Evolutionary conservation across 1,284 basidiomycete species (phyloP), one percentile per base, ranked within the genome.

Genomic region (Heterobasidion irregulare): DNA sequence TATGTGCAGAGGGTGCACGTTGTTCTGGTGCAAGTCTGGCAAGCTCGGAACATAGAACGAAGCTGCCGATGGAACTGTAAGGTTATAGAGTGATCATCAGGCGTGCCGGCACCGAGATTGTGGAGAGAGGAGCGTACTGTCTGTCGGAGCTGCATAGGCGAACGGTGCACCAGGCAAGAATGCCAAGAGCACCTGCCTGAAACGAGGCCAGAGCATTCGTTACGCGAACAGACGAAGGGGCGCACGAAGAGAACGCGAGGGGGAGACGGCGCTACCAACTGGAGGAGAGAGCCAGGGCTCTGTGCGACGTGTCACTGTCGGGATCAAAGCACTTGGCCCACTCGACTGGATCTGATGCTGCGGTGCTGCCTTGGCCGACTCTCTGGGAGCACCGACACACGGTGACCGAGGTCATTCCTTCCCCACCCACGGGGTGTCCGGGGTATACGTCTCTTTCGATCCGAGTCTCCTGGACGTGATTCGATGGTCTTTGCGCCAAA

Each of bases 1-100:
- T 61, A 95, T 79, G 58, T 82, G 83, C 45, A 95, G 69, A 1
- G 90, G 90, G 57, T 84, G 80, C 33, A 77, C 70, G 15, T 75
- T 75, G 70, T 89, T 80, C 66, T 89, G 81, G 54, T 86, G 83
- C 36, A 94, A 71, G 61, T 84, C 86, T 18, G 92, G 92, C 52
- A 95, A 75, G 19, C 72, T 78, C 3, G 79, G 79, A 15, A 95
- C 90, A 65, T 89, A 94, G 72, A 94, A 91, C 0, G 90, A 89
- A 1, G 92, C 84, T 12, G 92, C 91, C 8, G 90, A 81, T 19
- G 86, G 86, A 38, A 82, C 86, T 88, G 58, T 2, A 49, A 44
- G 33, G 15, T 33, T 34, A 35, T 26, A 26, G 26, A 26, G 26
- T 5, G 26, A 13, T 10, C 12, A 18, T 18, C 36, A 26, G 9